Conservation (phyloP, 2,329 filamentous ascomycete genomes). For the Emmonsiellopsis sp. region DNA sequence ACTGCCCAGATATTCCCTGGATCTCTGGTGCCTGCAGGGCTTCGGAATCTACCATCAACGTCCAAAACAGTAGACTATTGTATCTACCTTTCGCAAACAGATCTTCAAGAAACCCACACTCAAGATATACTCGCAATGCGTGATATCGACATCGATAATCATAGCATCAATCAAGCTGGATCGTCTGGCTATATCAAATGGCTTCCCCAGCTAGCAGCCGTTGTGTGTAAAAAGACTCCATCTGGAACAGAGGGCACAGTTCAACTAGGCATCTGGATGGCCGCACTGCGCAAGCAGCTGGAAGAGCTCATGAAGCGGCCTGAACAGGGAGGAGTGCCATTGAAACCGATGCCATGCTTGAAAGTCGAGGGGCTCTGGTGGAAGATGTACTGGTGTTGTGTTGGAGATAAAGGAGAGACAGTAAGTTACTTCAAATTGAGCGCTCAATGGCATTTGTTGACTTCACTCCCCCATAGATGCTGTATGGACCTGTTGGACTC, state of each 20-base stretch:
- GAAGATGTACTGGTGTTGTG: conserved; percentile 1
- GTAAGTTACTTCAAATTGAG: background rate
- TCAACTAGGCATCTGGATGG: background rate
- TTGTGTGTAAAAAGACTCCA: background rate
- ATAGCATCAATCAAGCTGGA: background rate
- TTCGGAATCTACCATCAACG: background rate
- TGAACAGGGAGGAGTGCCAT: background rate
- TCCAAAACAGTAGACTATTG: conserved; percentile 1
- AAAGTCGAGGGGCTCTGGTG: background rate
- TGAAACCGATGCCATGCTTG: conserved; percentile 2
- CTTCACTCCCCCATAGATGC: background rate
- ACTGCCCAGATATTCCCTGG: background rate
- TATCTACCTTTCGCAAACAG: conserved; percentile 1
- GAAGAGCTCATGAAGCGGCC: background rate
- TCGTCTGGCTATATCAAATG: conserved; percentile 2
- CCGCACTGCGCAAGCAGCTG: background rate
- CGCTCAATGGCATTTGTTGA: background rate
- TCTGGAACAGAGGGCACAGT: background rate
- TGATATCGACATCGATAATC: background rate
- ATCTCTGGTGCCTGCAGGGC: background rate
- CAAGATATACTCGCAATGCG: background rate
- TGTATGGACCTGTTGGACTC: background rate
- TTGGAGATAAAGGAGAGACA: background rate
- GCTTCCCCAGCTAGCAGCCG: background rate
- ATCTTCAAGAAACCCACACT: background rate